Base-by-base conservation (phyloP, 495 filamentous ascomycete species). In the Gamarada debralockiae region DNA sequence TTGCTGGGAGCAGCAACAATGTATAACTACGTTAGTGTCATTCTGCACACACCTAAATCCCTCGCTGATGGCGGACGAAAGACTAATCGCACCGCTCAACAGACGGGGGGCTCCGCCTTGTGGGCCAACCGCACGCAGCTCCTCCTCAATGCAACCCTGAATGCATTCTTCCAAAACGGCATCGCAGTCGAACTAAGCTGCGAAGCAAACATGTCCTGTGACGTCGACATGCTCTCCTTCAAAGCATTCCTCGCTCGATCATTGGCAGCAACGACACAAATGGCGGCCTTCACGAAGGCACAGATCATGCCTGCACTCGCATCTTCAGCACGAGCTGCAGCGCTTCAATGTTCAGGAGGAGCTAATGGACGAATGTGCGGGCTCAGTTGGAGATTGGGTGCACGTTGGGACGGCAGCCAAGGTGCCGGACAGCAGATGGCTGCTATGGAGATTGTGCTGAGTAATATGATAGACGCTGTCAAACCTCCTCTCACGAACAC, bases 191-290 rank as follows among this genome's bases (percentile, higher is more conserved):
- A 93, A 66, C 70, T 81, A 52, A 78, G 81, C n/a, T 93, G 89
- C 72, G 89, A 92, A 64, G 66, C 38, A 3, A n/a, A 12, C 34
- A 54, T 55, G 22, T 58, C 46, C 0, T 92, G 89, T 70, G 42
- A 45, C 22, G 23, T 27, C 2, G 89, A 93, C 61, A 86, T 90
- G 69, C 74, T 80, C 24, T 87, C 82, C 33, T 95, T 92, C 81
- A 95, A 93, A 69, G 89, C 86, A 24, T 95, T 92, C 69, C 72
- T 92, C 15, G 71, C 88, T 15, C 86, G 90, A 22, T 95, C 89
- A 86, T 78, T 95, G 71, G 80, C 82, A 13, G 70, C 73, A 8
- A 75, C 80, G 2, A 83, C 85, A 3, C 80, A 88, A 58, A 66
- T 92, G 51, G 87, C 83, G 0, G 88, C 90, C 2, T 86, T 83